These are phyloP conservation scores for Eleusine indica DNA, from an alignment of 176 grass and related monocot species.

Conservation along the genomic window DNA sequence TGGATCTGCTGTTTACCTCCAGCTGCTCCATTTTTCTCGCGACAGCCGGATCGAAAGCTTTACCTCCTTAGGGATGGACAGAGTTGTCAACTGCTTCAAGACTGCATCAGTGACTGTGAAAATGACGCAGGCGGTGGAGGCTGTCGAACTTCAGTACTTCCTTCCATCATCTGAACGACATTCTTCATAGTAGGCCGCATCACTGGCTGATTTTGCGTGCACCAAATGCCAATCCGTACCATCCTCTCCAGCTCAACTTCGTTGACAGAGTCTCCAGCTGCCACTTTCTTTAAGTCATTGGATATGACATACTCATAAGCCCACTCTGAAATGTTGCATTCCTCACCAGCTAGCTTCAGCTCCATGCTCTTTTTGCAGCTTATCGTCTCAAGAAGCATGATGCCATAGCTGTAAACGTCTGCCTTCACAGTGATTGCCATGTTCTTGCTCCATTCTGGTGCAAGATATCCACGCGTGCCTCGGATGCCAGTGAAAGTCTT, in stretches of 20 bases:
- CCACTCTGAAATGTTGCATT: conserved; percentile 39
- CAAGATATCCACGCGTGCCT: conserved; percentile 60
- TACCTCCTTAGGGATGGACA: background rate
- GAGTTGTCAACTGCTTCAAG: conserved; percentile 17
- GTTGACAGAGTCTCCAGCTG: conserved; percentile 29
- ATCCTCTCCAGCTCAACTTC: conserved; percentile 42
- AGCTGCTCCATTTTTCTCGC: background rate
- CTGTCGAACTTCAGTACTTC: conserved; percentile 33
- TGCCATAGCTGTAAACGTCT: conserved; percentile 56
- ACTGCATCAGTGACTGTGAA: conserved; percentile 21
- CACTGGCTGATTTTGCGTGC: conserved; percentile 53
- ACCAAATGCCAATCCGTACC: conserved; percentile 58
- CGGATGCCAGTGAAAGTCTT: conserved; percentile 55
- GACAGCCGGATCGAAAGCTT: no score
- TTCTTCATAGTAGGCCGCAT: conserved; percentile 48
- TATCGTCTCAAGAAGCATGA: conserved; percentile 64
- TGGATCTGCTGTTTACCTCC: background rate
- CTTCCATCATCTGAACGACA: conserved; percentile 58
- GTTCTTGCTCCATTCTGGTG: conserved; percentile 65
- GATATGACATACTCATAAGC: conserved; percentile 29
- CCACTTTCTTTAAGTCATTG: conserved; percentile 33
- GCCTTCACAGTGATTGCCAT: conserved; percentile 46
- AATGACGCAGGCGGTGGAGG: conserved; percentile 37
- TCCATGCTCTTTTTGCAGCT: conserved; percentile 53
- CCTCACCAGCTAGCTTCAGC: conserved; percentile 35